Evolutionary conservation across 2,329 filamentous ascomycete species (phyloP).

Genomic region (Drechslerella stenobrocha): DNA sequence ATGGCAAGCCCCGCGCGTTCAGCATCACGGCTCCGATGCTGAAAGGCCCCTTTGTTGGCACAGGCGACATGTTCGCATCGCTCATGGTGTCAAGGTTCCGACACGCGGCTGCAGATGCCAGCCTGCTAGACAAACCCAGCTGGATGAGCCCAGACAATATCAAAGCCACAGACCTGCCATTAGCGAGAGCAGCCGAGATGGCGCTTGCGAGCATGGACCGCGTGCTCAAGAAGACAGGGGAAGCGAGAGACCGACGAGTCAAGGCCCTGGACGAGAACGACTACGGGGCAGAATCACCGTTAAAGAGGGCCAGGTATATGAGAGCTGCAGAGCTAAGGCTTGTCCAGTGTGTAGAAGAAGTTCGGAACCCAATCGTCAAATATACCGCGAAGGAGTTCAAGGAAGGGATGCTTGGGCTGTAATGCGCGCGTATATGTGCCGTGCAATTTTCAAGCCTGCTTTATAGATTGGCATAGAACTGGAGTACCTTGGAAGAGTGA

Average conservation of each 20-base stretch:
- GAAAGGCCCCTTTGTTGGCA: conserved; percentile 93
- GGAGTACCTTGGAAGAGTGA: not conserved
- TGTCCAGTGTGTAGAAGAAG: conserved; percentile 58
- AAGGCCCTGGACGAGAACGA: conserved; percentile 57
- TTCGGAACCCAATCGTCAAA: conserved; percentile 44
- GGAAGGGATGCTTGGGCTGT: conserved; percentile 10
- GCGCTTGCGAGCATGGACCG: conserved; percentile 92
- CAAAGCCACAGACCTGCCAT: conserved; percentile 69
- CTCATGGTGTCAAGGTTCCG: conserved; percentile 84
- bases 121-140: conserved; percentile 62
- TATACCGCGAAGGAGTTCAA: conserved; percentile 37
- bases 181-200: conserved; percentile 80
- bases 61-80: conserved; percentile 97
- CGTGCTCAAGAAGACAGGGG: conserved; percentile 70
- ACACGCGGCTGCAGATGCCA: conserved; percentile 59
- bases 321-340: conserved; percentile 88
- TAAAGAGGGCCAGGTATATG: conserved; percentile 68
- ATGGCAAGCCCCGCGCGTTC: conserved; percentile 76
- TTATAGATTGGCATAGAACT: conserved; percentile 3
- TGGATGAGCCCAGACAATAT: conserved; percentile 81
- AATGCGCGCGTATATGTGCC: not conserved
- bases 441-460: not conserved
- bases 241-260: conserved; percentile 64
- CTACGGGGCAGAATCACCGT: conserved; percentile 56
- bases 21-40: conserved; percentile 82